These are phyloP conservation scores for Lunasporangiospora selenospora DNA, from an alignment of 192 early-diverging fungal genomes.

Conservation along the genomic window DNA sequence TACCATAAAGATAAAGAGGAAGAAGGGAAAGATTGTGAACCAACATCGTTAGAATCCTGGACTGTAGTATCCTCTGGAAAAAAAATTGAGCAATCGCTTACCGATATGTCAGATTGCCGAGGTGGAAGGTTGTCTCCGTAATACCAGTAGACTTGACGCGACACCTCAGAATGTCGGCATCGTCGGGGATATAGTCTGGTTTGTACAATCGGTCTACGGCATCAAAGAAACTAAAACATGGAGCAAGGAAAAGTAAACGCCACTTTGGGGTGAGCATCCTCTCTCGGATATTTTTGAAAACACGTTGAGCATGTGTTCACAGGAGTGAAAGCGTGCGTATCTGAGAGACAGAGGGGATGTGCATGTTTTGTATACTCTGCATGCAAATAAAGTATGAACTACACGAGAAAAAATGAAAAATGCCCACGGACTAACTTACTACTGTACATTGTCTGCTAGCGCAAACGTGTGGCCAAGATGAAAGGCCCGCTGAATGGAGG, in stretches of 20 bases:
- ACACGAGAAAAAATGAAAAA: too few species aligned
- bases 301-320: too few species aligned
- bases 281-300: too few species aligned
- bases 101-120: constrained; percentile 64
- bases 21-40: background rate
- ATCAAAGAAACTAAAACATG: constrained; percentile 55
- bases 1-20: background rate
- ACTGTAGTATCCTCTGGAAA: constrained; percentile 4
- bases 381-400: too few species aligned
- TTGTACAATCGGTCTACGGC: constrained; percentile 54
- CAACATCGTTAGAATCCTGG: background rate
- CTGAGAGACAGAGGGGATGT: too few species aligned
- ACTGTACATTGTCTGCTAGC: constrained; percentile 59
- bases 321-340: too few species aligned
- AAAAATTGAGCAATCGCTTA: constrained; percentile 47
- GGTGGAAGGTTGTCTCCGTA: constrained; percentile 62
- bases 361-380: too few species aligned
- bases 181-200: constrained; percentile 56
- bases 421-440: too few species aligned
- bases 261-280: too few species aligned
- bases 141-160: constrained; percentile 69
- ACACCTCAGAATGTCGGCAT: constrained; percentile 66
- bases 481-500: constrained; percentile 51
- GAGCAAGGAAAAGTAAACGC: background rate
- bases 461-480: constrained; percentile 54